A percentile compares a stretch with the other conserved stretches of the same genome.
Evolutionary conservation across 2,329 filamentous ascomycete species (phyloP).

Genomic region (Phaeoacremonium minimum): DNA sequence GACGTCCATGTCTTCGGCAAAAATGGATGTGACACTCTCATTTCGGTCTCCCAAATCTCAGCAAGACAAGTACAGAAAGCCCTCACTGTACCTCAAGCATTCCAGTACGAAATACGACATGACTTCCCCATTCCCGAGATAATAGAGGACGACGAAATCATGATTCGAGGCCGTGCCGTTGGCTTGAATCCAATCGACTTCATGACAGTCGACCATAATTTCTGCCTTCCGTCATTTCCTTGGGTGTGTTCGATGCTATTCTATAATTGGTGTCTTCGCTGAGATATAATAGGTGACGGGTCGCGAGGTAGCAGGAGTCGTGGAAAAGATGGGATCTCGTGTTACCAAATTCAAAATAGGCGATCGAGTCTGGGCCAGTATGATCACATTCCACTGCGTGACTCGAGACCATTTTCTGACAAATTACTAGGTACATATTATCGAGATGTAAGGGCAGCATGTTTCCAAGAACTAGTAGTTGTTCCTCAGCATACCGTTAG

Average conservation of each 20-base stretch:
- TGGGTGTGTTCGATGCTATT: conserved; percentile 18
- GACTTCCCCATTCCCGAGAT: conserved; percentile 17
- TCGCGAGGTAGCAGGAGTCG: conserved; percentile 23
- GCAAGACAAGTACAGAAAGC: too few species aligned
- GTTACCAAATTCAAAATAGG: conserved; percentile 18
- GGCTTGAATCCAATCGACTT: conserved; percentile 35
- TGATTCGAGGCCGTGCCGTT: conserved; percentile 26
- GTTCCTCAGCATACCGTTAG: conserved; percentile 33
- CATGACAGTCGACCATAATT: conserved; percentile 35
- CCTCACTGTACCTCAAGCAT: too few species aligned
- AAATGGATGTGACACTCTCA: too few species aligned
- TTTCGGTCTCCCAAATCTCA: too few species aligned
- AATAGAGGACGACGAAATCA: conserved; percentile 25
- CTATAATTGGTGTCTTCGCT: neutral
- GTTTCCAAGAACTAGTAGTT: conserved; percentile 35
- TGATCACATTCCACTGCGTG: too few species aligned
- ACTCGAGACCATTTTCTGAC: too few species aligned
- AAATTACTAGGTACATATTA: too few species aligned
- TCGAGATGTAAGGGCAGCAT: conserved; percentile 31
- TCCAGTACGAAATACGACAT: conserved; percentile 18
- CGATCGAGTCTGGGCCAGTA: conserved; percentile 27
- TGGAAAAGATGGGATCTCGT: conserved; percentile 18
- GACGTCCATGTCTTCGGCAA: too few species aligned
- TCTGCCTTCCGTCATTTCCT: conserved; percentile 31
- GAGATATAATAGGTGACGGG: conserved; percentile 13